These are phyloP conservation scores for Pythium phragmiticola DNA, from an alignment of 352 stramenopile species.

Conservation along the genomic window DNA sequence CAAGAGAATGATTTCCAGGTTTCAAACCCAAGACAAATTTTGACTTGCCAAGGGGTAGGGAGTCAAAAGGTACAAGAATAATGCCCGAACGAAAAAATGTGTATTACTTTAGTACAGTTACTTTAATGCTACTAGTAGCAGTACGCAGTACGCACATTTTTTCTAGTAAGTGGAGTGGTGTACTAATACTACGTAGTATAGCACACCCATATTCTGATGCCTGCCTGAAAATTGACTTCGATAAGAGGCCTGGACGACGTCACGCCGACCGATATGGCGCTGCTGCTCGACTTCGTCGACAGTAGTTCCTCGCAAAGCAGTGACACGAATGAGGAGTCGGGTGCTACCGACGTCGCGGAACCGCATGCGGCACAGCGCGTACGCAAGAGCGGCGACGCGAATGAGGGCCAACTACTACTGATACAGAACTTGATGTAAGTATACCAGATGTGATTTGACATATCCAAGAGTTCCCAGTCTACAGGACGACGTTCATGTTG, in stretches of 20 bases:
- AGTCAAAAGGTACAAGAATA: background rate
- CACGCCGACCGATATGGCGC: slow-evolving; percentile 3
- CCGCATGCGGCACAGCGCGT: background rate
- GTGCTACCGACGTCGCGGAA: background rate
- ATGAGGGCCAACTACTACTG: background rate
- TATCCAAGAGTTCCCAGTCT: slow-evolving; percentile 8
- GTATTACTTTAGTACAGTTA: too few species aligned
- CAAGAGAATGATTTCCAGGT: slow-evolving; percentile 1
- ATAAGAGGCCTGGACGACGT: background rate
- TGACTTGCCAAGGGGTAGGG: background rate
- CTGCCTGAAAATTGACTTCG: too few species aligned
- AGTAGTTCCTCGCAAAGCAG: background rate
- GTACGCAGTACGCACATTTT: too few species aligned
- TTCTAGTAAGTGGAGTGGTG: too few species aligned
- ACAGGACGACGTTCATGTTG: background rate
- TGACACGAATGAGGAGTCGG: background rate
- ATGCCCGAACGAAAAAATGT: too few species aligned
- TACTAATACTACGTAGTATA: too few species aligned
- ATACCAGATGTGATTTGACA: background rate
- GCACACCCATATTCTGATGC: too few species aligned
- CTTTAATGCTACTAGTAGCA: too few species aligned
- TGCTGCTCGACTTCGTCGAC: slow-evolving; percentile 2
- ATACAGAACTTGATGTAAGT: background rate
- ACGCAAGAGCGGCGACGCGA: background rate
- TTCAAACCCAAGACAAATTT: background rate